Conservation (phyloP, 306 rosid genomes). For the Gillenia trifoliata region DNA sequence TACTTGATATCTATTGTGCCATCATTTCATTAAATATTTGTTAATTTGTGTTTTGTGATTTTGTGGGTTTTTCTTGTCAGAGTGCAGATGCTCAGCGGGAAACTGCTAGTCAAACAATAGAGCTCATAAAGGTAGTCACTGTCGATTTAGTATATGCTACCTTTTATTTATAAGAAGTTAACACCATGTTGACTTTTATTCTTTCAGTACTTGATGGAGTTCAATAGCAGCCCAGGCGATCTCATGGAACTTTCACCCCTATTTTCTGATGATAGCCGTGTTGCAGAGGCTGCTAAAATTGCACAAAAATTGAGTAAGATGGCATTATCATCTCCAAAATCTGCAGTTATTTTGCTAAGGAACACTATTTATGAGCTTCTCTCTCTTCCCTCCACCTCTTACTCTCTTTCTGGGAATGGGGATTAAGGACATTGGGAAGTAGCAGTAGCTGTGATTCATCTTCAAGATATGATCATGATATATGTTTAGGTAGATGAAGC, state of each 20-base stretch:
- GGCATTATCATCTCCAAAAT: conserved; percentile 11
- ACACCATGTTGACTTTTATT: conserved; percentile 32
- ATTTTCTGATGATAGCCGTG: conserved; percentile 97
- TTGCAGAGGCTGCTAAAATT: conserved; percentile 97
- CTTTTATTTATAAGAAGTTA: conserved; percentile 22
- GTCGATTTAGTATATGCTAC: conserved; percentile 19
- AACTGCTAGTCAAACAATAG: conserved; percentile 98
- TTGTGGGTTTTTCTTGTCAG: conserved; percentile 48
- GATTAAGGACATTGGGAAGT: not conserved
- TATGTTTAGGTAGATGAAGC: conserved; percentile 8
- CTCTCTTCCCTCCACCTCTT: not conserved
- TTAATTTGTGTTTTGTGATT: conserved; percentile 27
- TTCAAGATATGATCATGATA: not conserved
- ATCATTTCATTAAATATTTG: conserved; percentile 12
- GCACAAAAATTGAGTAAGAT: conserved; percentile 96
- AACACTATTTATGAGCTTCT: not conserved
- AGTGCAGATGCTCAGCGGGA: conserved; percentile 99
- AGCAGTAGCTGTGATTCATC: not conserved
- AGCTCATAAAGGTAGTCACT: conserved; percentile 73
- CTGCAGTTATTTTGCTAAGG: not conserved
- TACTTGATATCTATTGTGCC: conserved; percentile 9
- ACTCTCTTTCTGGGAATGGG: not conserved
- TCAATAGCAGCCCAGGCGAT: conserved; percentile 98
- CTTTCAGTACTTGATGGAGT: conserved; percentile 98
- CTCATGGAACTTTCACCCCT: conserved; percentile 98